Base-by-base conservation (phyloP, 495 filamentous ascomycete species). In the Penicillium samsonianum region DNA sequence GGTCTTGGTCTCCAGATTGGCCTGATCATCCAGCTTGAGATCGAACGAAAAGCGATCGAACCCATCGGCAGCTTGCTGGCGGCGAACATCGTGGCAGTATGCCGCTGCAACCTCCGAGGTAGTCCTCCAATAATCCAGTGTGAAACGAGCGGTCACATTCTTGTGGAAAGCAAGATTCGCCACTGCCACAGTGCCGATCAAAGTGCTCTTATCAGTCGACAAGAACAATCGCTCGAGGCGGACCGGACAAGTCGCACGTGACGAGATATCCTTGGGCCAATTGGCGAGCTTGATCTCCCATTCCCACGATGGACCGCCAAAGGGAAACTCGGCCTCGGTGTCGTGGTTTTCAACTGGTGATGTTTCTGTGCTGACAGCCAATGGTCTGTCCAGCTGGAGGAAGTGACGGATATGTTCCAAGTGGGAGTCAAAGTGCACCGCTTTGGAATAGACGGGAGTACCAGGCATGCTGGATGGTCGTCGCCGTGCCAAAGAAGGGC, bases 61-160 rank as follows among this genome's bases (percentile, higher is more conserved):
- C 30, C 87, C 86, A 64, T 88, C 82, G 14, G 85, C 75, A 8
- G 67, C 71, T 43, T 89, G 86, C 53, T 82, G 82, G 38, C 83
- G 87, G 11, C 84, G 82, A 31, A 92, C 81, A 73, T 95, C 90
- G 53, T 88, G 82, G 69, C 86, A 88, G 73, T 83, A 98, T 65
- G 96, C 92, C 9, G 91, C 95, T 40, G 82, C 80, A 4, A 98
- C 88, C 68, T 98, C 94, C 2, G 94, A 98, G 3, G 92, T 92
- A 0, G 94, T 98, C 76, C 93, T 95, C 94, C 94, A 98, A 68
- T 92, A 92, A 72, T 98, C 94, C 53, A 98, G 83, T 1, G 95
- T 98, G 68, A 98, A 98, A 26, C 94, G 84, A 69, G 90, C 91
- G 20, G 88, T 84, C 38, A 98, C 92, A 10, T 76, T 68, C 69